Evolutionary conservation across 441 rosid genomes (phyloP), one percentile per base, ranked within the genome.

Genomic region (Isatis lusitanica): DNA sequence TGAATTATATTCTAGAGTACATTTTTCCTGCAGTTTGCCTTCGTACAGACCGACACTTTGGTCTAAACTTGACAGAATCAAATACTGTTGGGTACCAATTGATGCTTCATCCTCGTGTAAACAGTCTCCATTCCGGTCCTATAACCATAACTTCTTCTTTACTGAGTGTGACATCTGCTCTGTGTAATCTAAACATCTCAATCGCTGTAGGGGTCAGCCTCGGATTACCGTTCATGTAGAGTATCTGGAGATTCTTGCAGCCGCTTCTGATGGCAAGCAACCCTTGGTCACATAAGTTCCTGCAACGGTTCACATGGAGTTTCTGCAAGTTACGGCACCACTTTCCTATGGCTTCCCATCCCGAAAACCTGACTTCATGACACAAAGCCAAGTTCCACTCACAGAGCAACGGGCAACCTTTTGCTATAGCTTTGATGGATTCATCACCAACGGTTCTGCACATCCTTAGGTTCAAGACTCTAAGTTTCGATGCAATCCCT

Each of bases 361-460:
- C 97, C 5, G 53, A 31, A 61, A 80, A 35, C 74, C 63, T 80
- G n/a, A 90, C 74, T 43, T 71, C 86, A 43, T 84, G 88, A 71
- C 97, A 86, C 56, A 84, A 15, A 53, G 92, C 87, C 77, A 92
- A 69, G 77, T 86, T 90, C 93, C 95, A 90, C 67, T 92, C 97
- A 74, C 82, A 51, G 11, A 90, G 90, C 75, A 83, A 66, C 0
- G 91, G 93, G 46, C 97, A 89, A 21, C 97, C 97, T 68, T 70
- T 85, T 11, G 92, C 88, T 42, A 92, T 92, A 30, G 92, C 88
- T 16, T 39, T 39, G 43, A 87, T 79, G 26, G 88, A 81, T 16
- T 84, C 87, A 64, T 91, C 87, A n/a, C 83, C 85, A 59, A 85
- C 73, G 1, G 68, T 75, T 77, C 91, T 89, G 81, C 97, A 90